These are phyloP conservation scores for Trypanosoma theileri DNA, from an alignment of 208 protist genomes.

Conservation along the genomic window DNA sequence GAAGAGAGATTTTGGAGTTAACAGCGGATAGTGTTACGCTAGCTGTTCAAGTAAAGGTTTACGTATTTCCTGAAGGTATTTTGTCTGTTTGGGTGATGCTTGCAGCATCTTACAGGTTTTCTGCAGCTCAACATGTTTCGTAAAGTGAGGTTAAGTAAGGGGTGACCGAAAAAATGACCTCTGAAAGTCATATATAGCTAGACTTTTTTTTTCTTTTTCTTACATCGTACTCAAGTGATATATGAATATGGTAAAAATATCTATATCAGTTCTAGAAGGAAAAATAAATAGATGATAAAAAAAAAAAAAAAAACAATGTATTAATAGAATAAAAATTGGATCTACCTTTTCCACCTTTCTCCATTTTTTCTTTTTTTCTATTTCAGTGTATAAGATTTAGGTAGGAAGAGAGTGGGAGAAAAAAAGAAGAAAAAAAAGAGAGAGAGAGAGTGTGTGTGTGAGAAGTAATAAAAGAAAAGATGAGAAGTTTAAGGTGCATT, in stretches of 20 bases:
- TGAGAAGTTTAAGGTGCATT: slow-evolving; percentile 24
- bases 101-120: slow-evolving; percentile 68
- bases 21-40: slow-evolving; percentile 72
- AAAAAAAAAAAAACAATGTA: no score
- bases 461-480: not conserved
- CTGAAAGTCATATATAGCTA: not conserved
- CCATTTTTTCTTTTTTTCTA: no score
- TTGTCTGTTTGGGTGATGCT: slow-evolving; percentile 91
- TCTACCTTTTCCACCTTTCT: no score
- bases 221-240: not conserved
- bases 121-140: slow-evolving; percentile 1
- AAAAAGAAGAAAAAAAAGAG: slow-evolving; percentile 20
- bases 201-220: slow-evolving; percentile 23
- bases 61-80: slow-evolving; percentile 83
- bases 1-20: slow-evolving; percentile 85
- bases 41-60: slow-evolving; percentile 74
- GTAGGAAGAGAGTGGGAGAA: not conserved
- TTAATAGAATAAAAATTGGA: no score
- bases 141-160: slow-evolving; percentile 5
- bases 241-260: no score
- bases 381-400: no score
- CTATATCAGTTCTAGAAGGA: no score
- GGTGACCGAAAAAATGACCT: not conserved
- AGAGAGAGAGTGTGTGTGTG: no score
- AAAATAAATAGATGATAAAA: no score